Evolutionary conservation across 2,329 filamentous ascomycete species (phyloP).

Genomic region (Botryotinia calthae): DNA sequence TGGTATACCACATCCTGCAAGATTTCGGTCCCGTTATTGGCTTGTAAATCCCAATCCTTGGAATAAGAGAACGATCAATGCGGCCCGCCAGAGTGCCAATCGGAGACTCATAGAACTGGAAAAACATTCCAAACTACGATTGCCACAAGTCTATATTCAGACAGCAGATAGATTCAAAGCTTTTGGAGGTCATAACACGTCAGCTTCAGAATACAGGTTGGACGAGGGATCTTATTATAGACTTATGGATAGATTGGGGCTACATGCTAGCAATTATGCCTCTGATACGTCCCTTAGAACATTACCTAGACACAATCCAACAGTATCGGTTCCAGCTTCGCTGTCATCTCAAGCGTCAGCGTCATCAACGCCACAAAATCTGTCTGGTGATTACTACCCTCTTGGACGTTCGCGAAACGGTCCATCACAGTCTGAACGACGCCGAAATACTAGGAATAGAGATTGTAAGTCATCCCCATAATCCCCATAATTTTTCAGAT

Average conservation of each 20-base stretch:
- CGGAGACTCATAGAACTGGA: neutral
- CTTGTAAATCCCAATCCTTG: neutral
- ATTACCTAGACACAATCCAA: neutral
- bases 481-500: neutral
- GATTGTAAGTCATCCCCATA: neutral
- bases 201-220: neutral
- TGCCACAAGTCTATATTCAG: neutral
- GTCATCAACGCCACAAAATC: neutral
- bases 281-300: neutral
- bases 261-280: neutral
- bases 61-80: neutral
- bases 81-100: neutral
- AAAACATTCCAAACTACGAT: neutral
- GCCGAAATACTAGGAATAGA: rapidly evolving
- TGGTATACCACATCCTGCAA: too few species aligned
- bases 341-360: neutral
- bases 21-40: neutral
- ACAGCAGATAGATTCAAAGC: neutral
- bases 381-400: neutral
- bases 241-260: neutral
- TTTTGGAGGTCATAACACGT: neutral
- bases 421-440: neutral
- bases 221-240: constrained; percentile 10
- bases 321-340: neutral
- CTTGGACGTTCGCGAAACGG: neutral